Evolutionary conservation across 192 early-diverging fungal species (phyloP).

Genomic region (Podochytrium sp.): DNA sequence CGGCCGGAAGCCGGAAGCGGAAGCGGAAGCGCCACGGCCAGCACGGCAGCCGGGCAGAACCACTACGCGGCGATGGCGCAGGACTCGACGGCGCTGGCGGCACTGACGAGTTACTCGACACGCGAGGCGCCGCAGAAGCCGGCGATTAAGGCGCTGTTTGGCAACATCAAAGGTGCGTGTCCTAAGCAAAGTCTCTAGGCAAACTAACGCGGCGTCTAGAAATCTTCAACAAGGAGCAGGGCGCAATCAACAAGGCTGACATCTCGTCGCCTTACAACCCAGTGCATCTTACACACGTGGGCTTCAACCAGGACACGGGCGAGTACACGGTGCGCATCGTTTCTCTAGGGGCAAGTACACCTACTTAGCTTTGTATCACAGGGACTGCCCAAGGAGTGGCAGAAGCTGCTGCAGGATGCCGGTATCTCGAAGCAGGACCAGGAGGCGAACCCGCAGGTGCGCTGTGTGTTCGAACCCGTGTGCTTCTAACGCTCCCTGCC

Average conservation of each 20-base stretch:
- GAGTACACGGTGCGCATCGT: conserved; percentile 62
- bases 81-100: not conserved
- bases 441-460: conserved; percentile 90
- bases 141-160: conserved; percentile 7
- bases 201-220: not conserved
- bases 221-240: conserved; percentile 21
- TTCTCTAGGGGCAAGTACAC: not conserved
- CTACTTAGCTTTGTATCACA: conserved; percentile 27
- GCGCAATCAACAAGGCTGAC: conserved; percentile 32
- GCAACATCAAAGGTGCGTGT: conserved; percentile 1
- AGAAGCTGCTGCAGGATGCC: conserved; percentile 85
- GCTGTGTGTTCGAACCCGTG: too few relatives aligned
- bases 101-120: conserved; percentile 17
- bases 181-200: not conserved
- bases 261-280: conserved; percentile 96
- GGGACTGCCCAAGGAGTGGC: conserved; percentile 96
- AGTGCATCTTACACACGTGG: conserved; percentile 96
- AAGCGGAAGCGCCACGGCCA: not conserved
- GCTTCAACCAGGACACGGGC: conserved; percentile 94
- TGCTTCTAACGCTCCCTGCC: too few relatives aligned
- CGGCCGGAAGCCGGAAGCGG: not conserved
- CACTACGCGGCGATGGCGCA: conserved; percentile 22
- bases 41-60: not conserved
- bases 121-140: conserved; percentile 16
- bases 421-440: conserved; percentile 95